Evolutionary conservation across 352 stramenopile genomes (phyloP).

Genomic region (Pythium oligandrum): DNA sequence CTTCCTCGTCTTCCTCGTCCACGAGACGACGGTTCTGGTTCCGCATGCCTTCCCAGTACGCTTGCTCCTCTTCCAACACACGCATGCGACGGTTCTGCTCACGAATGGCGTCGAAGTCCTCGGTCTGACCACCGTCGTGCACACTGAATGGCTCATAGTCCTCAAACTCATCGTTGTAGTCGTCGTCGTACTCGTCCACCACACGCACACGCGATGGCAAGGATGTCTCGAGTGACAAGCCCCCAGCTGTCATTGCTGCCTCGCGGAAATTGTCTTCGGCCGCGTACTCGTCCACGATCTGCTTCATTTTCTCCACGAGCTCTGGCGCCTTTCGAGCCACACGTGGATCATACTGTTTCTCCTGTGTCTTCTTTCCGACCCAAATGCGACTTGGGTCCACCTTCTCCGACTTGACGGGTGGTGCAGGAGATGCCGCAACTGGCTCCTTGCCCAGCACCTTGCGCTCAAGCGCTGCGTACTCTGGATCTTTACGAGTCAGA

Average conservation of each 20-base stretch:
- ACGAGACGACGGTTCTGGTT: constrained; percentile 29
- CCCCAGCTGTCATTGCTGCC: constrained; percentile 1
- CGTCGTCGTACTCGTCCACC: constrained; percentile 47
- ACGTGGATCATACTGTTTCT: constrained; percentile 30
- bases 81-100: constrained; percentile 25
- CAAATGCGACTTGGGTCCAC: constrained; percentile 25
- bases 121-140: constrained; percentile 19
- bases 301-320: constrained; percentile 25
- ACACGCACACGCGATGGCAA: background rate
- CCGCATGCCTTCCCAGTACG: constrained; percentile 36
- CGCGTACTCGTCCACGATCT: constrained; percentile 28
- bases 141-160: constrained; percentile 51
- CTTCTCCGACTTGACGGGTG: constrained; percentile 17
- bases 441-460: constrained; percentile 14
- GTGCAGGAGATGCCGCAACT: background rate
- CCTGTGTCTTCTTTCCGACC: constrained; percentile 29
- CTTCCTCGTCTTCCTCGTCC: constrained; percentile 14
- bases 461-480: constrained; percentile 11
- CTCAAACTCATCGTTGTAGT: constrained; percentile 86
- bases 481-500: constrained; percentile 14
- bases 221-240: background rate
- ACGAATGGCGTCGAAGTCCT: constrained; percentile 29
- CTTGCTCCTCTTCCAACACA: constrained; percentile 27
- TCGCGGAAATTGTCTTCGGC: constrained; percentile 20
- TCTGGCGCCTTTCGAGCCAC: constrained; percentile 23